Evolutionary conservation across 2,329 filamentous ascomycete species (phyloP).

Genomic region (Fusarium buharicum): DNA sequence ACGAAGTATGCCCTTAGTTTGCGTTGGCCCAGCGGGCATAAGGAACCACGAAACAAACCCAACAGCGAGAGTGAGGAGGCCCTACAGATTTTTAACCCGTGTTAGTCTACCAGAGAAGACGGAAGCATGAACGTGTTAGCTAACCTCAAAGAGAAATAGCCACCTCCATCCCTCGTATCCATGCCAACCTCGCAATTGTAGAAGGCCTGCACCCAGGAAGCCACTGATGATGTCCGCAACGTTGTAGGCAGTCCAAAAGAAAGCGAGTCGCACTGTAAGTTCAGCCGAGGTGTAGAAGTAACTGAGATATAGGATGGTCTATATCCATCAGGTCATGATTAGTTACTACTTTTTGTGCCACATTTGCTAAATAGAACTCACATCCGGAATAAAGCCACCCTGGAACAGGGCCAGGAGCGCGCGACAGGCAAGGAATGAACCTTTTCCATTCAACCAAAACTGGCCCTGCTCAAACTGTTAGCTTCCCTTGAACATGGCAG

Average conservation of each 20-base stretch:
- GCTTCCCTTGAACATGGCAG: not conserved
- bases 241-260: conserved; percentile 67
- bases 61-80: conserved; percentile 46
- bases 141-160: conserved; percentile 58
- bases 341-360: not conserved
- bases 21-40: conserved; percentile 45
- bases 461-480: not conserved
- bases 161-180: conserved; percentile 67
- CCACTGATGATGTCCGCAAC: conserved; percentile 31
- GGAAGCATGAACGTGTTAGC: not conserved
- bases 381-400: conserved; percentile 35
- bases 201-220: conserved; percentile 57
- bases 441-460: conserved; percentile 21
- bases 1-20: conserved; percentile 57
- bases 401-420: conserved; percentile 31
- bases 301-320: conserved; percentile 68
- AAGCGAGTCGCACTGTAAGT: conserved; percentile 71
- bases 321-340: conserved; percentile 4
- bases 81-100: conserved; percentile 10
- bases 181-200: conserved; percentile 63
- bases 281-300: conserved; percentile 70
- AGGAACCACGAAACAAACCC: conserved; percentile 35
- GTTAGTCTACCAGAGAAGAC: not conserved
- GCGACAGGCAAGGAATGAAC: conserved; percentile 24
- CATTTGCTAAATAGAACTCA: not conserved